Percentiles rank a stretch among this genome's conserved stretches.
phyloP scores from a whole-genome alignment of 192 early-diverging fungal species.

The Linnemannia zychae region DNA sequence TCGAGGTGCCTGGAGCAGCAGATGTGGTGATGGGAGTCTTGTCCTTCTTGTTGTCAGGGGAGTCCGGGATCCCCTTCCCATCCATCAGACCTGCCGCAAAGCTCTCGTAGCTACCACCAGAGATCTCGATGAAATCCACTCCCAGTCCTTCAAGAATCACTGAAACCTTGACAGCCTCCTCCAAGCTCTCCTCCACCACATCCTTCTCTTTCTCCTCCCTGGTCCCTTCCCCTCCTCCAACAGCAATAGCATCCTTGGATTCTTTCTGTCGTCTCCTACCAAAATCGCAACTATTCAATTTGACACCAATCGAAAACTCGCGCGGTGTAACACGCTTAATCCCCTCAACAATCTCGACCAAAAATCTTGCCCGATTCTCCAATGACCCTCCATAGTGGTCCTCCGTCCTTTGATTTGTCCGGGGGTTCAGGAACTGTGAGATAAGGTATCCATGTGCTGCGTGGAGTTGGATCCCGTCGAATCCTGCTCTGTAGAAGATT shows the following conservation, averaged over 20 bases:
- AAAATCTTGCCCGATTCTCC: constrained; percentile 86
- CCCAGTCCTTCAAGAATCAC: constrained; percentile 69
- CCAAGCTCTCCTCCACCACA: constrained; percentile 68
- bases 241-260: constrained; percentile 81
- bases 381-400: constrained; percentile 87
- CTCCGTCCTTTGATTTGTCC: constrained; percentile 89
- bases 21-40: neutral
- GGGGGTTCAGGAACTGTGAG: constrained; percentile 81
- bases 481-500: constrained; percentile 82
- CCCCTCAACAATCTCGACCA: constrained; percentile 25
- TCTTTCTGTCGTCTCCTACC: constrained; percentile 69
- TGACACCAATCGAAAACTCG: constrained; percentile 30
- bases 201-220: constrained; percentile 58
- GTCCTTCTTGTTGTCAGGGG: neutral
- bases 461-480: constrained; percentile 91
- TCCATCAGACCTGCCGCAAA: constrained; percentile 25
- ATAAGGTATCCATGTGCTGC: constrained; percentile 92
- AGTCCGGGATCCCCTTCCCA: constrained; percentile 6
- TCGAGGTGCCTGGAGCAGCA: neutral
- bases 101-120: constrained; percentile 75
- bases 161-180: constrained; percentile 77
- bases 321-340: neutral
- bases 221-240: constrained; percentile 70
- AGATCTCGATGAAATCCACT: constrained; percentile 90
- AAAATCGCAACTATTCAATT: constrained; percentile 71